Evolutionary conservation across 2,329 filamentous ascomycete species (phyloP), one percentile per base, ranked within the genome.

Genomic region (Fusarium secorum): DNA sequence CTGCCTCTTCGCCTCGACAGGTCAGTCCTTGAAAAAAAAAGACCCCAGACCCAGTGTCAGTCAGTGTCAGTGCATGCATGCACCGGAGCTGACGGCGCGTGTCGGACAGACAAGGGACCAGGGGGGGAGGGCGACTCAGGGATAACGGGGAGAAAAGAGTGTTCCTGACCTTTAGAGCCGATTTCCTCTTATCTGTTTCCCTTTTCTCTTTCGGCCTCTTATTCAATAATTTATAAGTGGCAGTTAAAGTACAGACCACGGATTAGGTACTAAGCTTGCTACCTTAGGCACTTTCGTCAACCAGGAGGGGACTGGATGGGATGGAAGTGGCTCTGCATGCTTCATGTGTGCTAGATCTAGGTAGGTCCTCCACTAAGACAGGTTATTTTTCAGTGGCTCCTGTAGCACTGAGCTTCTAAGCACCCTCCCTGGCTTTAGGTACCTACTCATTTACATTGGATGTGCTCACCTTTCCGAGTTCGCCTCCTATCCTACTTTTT

Each of bases 71-170:
- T 68, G 68, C 66, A 64, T 68, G 59, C 55, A 60, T 66, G 55
- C 64, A 54, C 65, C 67, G 69, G 68, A 72, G 64, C 68, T 72
- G 66, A 60, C 70, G 69, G 69, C 67, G 70, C 70, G 70, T 66
- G 70, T 72, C 70, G 58, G 69, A 68, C 70, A 72, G 69, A 70
- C 69, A 72, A 67, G 70, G 69, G 66, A 60, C 53, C 44, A 51
- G 63, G 63, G 63, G 60, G 63, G 14, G 52, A 41, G 52, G 63
- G 59, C 48, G 36, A 53, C 53, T 39, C 48, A 55, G 61, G 55
- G 64, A 46, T 49, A 33, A 59, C 53, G 24, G 24, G 49, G 38
- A 54, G 63, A 63, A 62, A 64, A 36, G 30, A 36, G 30, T 63
- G 36, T 49, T 20, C 26, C 28, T 54, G 28, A 39, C 14, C 32